These are phyloP conservation scores for Lasiosphaeria ovina DNA, from an alignment of 495 filamentous ascomycete genomes.

Conservation along the genomic window DNA sequence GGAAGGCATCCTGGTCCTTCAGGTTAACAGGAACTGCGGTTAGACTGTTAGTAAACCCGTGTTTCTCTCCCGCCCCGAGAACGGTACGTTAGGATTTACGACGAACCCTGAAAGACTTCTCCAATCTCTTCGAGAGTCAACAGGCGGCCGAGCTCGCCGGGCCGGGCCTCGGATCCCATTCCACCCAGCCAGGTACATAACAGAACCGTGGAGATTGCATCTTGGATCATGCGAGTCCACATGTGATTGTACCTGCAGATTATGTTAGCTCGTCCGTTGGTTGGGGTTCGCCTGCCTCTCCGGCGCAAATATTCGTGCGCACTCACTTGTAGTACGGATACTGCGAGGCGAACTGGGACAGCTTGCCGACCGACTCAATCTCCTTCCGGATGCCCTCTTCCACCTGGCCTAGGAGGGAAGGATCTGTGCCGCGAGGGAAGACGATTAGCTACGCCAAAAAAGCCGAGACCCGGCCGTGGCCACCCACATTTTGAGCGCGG, in stretches of 20 bases:
- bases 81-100: constrained; percentile 10
- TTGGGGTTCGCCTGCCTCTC: not conserved
- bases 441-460: not conserved
- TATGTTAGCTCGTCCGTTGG: not conserved
- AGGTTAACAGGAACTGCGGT: constrained; percentile 86
- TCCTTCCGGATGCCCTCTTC: constrained; percentile 57
- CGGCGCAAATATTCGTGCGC: not conserved
- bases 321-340: constrained; percentile 88
- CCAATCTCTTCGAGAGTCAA: constrained; percentile 88
- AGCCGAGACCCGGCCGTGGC: not conserved
- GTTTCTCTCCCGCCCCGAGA: not conserved
- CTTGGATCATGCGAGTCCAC: constrained; percentile 84
- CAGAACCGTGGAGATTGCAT: constrained; percentile 69
- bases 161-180: constrained; percentile 38
- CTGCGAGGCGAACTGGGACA: constrained; percentile 69
- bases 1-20: constrained; percentile 86
- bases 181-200: constrained; percentile 78
- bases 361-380: constrained; percentile 53
- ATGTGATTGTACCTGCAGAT: constrained; percentile 65
- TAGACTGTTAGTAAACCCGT: no score
- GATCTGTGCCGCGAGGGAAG: constrained; percentile 8
- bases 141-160: constrained; percentile 57
- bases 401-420: constrained; percentile 49
- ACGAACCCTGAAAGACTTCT: constrained; percentile 65
- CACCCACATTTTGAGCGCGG: constrained; percentile 70